These are phyloP conservation scores for Fusarium brachygibbosum DNA, from an alignment of 2,329 filamentous ascomycete genomes.

Conservation along the genomic window DNA sequence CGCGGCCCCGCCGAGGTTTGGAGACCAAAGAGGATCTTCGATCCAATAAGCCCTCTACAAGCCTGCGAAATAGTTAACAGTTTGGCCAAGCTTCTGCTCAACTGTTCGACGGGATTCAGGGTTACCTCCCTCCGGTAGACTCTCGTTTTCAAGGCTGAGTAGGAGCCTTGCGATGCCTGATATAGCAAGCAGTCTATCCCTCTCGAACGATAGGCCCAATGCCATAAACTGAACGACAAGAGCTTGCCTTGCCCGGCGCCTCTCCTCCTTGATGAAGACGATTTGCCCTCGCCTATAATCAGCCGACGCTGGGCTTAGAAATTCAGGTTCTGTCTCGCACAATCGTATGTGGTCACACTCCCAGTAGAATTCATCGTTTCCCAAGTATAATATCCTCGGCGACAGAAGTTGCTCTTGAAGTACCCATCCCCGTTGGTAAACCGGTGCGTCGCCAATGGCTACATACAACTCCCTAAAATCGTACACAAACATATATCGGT, in stretches of 20 bases:
- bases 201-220: neutral
- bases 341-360: neutral
- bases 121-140: neutral
- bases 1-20: neutral
- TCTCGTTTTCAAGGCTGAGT: neutral
- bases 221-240: neutral
- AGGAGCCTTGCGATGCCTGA: neutral
- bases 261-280: no score
- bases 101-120: no score
- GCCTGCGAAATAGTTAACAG: neutral
- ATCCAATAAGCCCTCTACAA: neutral
- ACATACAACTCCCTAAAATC: neutral
- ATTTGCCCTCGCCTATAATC: neutral
- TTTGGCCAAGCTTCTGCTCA: neutral
- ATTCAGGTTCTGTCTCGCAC: neutral
- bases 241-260: fast-evolving
- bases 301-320: no score
- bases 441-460: neutral
- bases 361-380: constrained; percentile 9
- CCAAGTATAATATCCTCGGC: neutral
- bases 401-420: constrained; percentile 13
- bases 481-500: neutral
- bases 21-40: neutral
- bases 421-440: constrained; percentile 15
- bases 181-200: neutral